phyloP scores from a whole-genome alignment of 805 yeast genomes.

The Pichia nanzhaoensis region DNA sequence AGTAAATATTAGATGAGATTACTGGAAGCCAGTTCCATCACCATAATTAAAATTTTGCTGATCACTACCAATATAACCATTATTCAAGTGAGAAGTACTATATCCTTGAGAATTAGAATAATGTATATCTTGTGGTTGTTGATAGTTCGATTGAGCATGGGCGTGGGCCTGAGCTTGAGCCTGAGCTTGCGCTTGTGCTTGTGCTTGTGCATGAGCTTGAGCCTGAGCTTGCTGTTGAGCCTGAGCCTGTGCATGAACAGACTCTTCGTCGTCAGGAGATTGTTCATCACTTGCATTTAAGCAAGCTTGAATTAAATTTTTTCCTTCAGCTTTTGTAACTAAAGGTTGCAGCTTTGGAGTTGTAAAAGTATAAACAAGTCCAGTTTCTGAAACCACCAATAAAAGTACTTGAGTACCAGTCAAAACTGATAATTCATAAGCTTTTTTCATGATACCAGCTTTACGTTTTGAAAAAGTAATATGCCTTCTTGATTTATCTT shows the following conservation, averaged over 20 bases:
- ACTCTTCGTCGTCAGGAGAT: conserved; percentile 50
- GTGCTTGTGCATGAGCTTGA: conserved; percentile 32
- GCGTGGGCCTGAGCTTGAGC: conserved; percentile 24
- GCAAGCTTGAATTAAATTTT: conserved; percentile 93
- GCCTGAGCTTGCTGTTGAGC: conserved; percentile 29
- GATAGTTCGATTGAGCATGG: conserved; percentile 21
- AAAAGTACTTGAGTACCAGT: conserved; percentile 96
- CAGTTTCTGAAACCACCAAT: conserved; percentile 96
- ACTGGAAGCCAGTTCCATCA: conserved; percentile 15
- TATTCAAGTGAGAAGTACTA: conserved; percentile 1
- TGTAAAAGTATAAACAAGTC: conserved; percentile 94
- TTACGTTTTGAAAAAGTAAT: conserved; percentile 96
- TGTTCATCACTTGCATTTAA: conserved; percentile 93
- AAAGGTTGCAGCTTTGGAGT: conserved; percentile 98
- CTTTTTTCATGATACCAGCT: conserved; percentile 99
- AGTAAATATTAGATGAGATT: not conserved
- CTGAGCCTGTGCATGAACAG: conserved; percentile 29
- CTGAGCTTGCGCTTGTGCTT: conserved; percentile 28
- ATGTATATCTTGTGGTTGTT: conserved; percentile 20
- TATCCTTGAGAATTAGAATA: conserved; percentile 10
- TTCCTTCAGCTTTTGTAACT: conserved; percentile 96
- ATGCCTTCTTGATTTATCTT: conserved; percentile 96
- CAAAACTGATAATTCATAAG: conserved; percentile 93
- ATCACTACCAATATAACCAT: conserved; percentile 8
- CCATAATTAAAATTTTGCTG: conserved; percentile 12